Evolutionary conservation across 1,284 basidiomycete species (phyloP), one percentile per base, ranked within the genome.

Genomic region (Trichosporon asahii): DNA sequence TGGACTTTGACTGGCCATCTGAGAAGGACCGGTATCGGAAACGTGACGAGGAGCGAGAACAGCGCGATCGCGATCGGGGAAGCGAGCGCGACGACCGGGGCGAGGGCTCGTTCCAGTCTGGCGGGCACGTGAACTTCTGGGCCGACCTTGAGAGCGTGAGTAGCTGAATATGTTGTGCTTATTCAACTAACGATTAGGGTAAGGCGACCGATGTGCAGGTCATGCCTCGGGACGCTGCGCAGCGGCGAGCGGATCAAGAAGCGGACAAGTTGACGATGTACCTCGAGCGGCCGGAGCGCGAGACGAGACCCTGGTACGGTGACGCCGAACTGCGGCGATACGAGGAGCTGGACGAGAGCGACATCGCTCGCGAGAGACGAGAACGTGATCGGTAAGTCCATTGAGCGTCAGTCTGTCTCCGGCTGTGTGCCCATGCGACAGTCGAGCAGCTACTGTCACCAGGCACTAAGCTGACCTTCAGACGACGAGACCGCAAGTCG

Each of bases 261-360:
- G 77, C 77, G 8, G 83, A 83, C 65, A 77, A 79, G 29, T 78
- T 81, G 49, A 85, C 84, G 1, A 80, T 84, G 78, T 85, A 83
- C 73, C 79, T 85, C 57, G 71, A 75, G 40, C 76, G 84, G 40
- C 82, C 84, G 0, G 82, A 82, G 11, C 74, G 79, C 25, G 84
- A 85, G 74, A 83, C 82, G 2, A 81, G 81, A 69, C 83, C 84
- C 4, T 85, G 84, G 84, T 85, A 84, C 67, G 76, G 79, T 2
- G 80, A 84, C 70, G 72, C 72, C 15, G 78, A 82, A 7, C 71
- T 85, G 37, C 77, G 77, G 66, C 75, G 78, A 12, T 75, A 77
- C 23, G 82, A 84, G 35, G 82, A 85, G 37, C 76, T 73, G 44
- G 81, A 80, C 53, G 73, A 73, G 8, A 80, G 79, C 2, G 80